phyloP scores from a whole-genome alignment of 768 basidiomycete species.

The Suillus brevipes region DNA sequence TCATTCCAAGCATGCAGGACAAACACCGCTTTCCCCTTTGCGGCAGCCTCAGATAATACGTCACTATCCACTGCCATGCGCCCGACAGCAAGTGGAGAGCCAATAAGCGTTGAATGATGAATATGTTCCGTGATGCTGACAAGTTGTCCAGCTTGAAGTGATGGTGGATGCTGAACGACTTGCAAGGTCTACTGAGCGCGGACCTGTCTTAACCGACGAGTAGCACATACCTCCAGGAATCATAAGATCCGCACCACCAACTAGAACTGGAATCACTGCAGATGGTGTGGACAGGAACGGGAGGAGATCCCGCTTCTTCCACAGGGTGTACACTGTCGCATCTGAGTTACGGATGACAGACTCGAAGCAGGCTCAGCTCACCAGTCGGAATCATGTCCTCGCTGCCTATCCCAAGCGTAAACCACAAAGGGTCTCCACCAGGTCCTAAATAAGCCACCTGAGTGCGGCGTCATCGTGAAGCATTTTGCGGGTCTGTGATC shows the following conservation, averaged over 20 bases:
- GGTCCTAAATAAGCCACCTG: slow-evolving; percentile 65
- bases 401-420: slow-evolving; percentile 65
- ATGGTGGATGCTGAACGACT: not conserved
- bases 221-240: not conserved
- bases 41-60: slow-evolving; percentile 43
- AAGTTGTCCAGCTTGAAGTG: slow-evolving; percentile 29
- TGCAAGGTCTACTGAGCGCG: not conserved
- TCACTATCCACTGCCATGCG: slow-evolving; percentile 60
- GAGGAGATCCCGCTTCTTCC: slow-evolving; percentile 70
- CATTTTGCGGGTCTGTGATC: slow-evolving; percentile 9
- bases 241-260: slow-evolving; percentile 84
- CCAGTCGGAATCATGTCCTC: slow-evolving; percentile 74
- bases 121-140: slow-evolving; percentile 61
- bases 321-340: slow-evolving; percentile 68
- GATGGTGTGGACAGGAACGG: slow-evolving; percentile 72
- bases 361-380: slow-evolving; percentile 17
- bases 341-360: not conserved
- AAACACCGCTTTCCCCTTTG: slow-evolving; percentile 78
- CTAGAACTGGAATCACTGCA: slow-evolving; percentile 67
- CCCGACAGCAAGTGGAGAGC: slow-evolving; percentile 72
- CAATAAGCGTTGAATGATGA: slow-evolving; percentile 29
- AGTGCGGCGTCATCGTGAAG: not conserved
- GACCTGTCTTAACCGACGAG: not conserved
- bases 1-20: slow-evolving; percentile 80
- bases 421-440: slow-evolving; percentile 78